Percentiles rank a stretch among this genome's conserved stretches.
Conservation (phyloP, 2,329 filamentous ascomycete genomes). For the Fusarium sublunatum region DNA sequence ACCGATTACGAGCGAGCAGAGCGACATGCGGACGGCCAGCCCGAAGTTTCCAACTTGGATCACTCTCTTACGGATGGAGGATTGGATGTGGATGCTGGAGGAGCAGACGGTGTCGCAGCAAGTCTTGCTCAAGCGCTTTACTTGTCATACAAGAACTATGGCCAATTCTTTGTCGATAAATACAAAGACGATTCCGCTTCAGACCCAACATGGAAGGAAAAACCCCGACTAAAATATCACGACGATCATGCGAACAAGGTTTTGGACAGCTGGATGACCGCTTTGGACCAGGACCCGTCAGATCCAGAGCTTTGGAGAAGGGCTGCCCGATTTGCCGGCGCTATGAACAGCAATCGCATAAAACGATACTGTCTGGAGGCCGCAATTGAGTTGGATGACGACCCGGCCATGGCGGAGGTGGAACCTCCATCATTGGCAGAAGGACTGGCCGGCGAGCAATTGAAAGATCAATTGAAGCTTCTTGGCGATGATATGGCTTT, state of each 20-base stretch:
- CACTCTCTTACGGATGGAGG: constrained; percentile 57
- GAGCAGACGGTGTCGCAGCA: constrained; percentile 79
- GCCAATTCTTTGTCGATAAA: constrained; percentile 86
- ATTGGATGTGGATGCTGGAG: constrained; percentile 68
- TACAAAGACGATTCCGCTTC: constrained; percentile 51
- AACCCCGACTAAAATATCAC: constrained; percentile 45
- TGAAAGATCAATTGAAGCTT: constrained; percentile 65
- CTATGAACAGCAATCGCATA: constrained; percentile 67
- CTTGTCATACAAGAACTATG: constrained; percentile 94
- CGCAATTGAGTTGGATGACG: constrained; percentile 74
- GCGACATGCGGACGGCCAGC: constrained; percentile 62
- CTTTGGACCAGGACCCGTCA: constrained; percentile 73
- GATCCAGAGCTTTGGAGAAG: constrained; percentile 75
- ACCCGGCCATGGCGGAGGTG: constrained; percentile 70
- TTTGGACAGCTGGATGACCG: constrained; percentile 67
- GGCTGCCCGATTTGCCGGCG: constrained; percentile 67
- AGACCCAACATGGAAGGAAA: constrained; percentile 63
- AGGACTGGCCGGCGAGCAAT: constrained; percentile 70
- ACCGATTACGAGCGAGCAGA: constrained; percentile 85
- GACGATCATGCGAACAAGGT: constrained; percentile 57
- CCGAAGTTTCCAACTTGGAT: constrained; percentile 56
- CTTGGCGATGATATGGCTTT: constrained; percentile 67
- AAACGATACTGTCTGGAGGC: constrained; percentile 73
- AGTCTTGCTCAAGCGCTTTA: constrained; percentile 91
- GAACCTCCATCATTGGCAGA: constrained; percentile 72